A percentile compares a stretch with the other conserved stretches of the same genome.
Evolutionary conservation across 345 rosid genomes (phyloP).

Genomic region (Aquilaria malaccensis): DNA sequence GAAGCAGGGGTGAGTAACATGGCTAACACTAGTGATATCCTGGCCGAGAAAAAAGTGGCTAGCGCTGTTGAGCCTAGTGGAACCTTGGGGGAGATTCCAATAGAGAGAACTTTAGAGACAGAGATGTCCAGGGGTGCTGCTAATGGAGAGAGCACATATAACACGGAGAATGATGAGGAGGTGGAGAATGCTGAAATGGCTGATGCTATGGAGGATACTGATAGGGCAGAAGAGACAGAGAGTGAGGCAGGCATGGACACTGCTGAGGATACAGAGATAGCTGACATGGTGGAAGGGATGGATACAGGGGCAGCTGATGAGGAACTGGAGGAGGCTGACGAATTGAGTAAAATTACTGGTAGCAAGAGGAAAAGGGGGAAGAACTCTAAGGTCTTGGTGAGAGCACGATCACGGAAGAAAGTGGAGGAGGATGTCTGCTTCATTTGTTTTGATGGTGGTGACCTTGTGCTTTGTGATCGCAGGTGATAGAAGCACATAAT

Average conservation of each 20-base stretch:
- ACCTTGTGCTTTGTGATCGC: constrained; percentile 95
- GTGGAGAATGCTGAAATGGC: constrained; percentile 19
- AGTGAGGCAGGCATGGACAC: constrained; percentile 19
- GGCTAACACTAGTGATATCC: constrained; percentile 12
- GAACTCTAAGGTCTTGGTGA: constrained; percentile 28
- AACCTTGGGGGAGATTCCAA: constrained; percentile 15
- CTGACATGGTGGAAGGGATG: constrained; percentile 18
- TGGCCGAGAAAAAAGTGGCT: constrained; percentile 1
- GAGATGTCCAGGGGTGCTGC: constrained; percentile 15
- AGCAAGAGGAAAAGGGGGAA: constrained; percentile 58
- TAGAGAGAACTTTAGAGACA: constrained; percentile 10
- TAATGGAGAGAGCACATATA: constrained; percentile 21
- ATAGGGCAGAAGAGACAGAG: constrained; percentile 20
- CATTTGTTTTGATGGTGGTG: constrained; percentile 96
- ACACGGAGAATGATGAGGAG: constrained; percentile 19
- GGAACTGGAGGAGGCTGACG: constrained; percentile 37
- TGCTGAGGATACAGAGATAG: constrained; percentile 25
- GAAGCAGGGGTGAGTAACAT: constrained; percentile 1
- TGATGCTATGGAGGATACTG: constrained; percentile 21
- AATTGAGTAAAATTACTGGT: constrained; percentile 35
- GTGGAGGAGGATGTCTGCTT: constrained; percentile 96
- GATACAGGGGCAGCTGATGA: constrained; percentile 27
- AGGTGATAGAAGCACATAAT: constrained; percentile 37
- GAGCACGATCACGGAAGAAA: constrained; percentile 53
- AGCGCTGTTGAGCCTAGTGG: constrained; percentile 18